Conservation (phyloP, 2,329 filamentous ascomycete genomes). For the Penicillium frequentans region DNA sequence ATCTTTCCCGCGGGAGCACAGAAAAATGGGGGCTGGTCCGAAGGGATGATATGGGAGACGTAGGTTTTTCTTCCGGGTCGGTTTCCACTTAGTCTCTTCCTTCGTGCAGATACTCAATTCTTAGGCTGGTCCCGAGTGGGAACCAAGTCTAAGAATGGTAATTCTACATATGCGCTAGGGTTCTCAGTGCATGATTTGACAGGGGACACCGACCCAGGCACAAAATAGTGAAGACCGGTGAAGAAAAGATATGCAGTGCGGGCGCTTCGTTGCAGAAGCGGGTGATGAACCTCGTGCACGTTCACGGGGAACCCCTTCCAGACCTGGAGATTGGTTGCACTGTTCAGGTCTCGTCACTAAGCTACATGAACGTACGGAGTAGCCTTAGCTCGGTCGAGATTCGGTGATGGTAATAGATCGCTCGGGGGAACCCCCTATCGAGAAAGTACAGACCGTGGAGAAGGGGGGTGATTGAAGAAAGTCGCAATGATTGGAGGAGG, state of each 20-base stretch:
- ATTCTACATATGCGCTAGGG: neutral
- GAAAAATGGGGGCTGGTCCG: neutral
- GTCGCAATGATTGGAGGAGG: neutral
- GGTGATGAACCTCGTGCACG: neutral
- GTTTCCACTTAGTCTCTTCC: neutral
- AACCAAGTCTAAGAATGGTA: neutral
- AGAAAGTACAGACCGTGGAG: neutral
- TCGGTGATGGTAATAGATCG: neutral
- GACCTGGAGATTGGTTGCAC: neutral
- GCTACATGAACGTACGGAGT: neutral
- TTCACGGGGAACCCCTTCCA: neutral
- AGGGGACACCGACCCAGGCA: neutral
- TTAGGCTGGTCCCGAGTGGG: neutral
- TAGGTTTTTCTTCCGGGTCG: neutral
- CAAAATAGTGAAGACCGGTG: slow-evolving; percentile 3
- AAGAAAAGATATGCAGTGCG: slow-evolving; percentile 6
- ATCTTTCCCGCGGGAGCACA: neutral
- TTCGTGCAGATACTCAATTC: neutral
- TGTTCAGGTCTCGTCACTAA: neutral
- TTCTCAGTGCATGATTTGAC: slow-evolving; percentile 10
- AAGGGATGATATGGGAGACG: neutral
- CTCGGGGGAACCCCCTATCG: neutral
- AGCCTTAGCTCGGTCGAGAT: neutral
- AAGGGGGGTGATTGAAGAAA: neutral
- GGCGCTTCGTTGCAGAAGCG: neutral